phyloP scores from a whole-genome alignment of 768 basidiomycete species.

The Lactifluus hygrophoroides region DNA sequence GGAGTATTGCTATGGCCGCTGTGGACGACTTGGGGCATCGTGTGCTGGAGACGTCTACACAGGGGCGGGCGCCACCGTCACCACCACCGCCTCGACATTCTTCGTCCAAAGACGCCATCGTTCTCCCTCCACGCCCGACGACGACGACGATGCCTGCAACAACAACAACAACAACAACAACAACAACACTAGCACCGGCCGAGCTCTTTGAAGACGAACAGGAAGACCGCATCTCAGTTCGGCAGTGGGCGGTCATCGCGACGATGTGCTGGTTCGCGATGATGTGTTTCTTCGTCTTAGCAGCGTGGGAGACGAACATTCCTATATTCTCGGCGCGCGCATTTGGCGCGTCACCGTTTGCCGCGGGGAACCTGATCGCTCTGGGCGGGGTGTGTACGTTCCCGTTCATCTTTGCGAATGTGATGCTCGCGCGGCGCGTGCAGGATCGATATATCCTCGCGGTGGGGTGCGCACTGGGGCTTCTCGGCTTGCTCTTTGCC shows the following conservation, averaged over 20 bases:
- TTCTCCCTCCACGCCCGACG: background rate
- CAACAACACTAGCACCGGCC: too few relatives aligned
- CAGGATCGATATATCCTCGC: constrained; percentile 56
- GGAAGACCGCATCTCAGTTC: constrained; percentile 12
- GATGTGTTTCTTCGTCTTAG: constrained; percentile 63
- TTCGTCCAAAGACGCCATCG: background rate
- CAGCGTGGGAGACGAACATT: constrained; percentile 61
- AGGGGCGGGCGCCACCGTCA: too few relatives aligned
- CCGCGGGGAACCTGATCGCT: constrained; percentile 63
- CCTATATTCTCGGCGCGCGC: constrained; percentile 46
- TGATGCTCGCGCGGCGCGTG: constrained; percentile 45
- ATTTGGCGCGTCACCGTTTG: constrained; percentile 51
- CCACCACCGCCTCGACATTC: background rate
- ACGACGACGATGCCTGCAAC: background rate
- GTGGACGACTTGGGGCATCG: too few relatives aligned
- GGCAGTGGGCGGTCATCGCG: constrained; percentile 44
- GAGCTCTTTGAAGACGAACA: constrained; percentile 11
- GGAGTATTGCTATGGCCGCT: background rate
- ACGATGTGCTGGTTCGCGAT: constrained; percentile 68
- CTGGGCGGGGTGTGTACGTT: constrained; percentile 53
- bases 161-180: too few relatives aligned
- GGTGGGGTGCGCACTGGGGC: constrained; percentile 42
- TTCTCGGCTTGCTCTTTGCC: constrained; percentile 44
- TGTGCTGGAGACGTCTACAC: too few relatives aligned
- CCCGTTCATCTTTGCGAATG: constrained; percentile 58